Base-by-base conservation (phyloP, 2,329 filamentous ascomycete genomes). In the Aspergillus pseudoterreus region DNA sequence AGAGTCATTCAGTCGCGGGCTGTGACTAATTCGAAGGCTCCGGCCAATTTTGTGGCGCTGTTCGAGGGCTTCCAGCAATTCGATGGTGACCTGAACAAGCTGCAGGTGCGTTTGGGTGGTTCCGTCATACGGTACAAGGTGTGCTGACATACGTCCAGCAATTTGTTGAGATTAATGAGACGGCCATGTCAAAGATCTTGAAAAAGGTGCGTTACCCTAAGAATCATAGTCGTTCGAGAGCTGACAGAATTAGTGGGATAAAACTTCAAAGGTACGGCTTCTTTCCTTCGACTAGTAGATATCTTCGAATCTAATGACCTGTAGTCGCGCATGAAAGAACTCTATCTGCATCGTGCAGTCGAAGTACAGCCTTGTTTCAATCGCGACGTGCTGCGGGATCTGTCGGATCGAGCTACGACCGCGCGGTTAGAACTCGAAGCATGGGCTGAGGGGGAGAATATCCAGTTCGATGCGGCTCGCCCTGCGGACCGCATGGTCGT, bases 321-420 rank as follows among this genome's bases (percentile, higher is more conserved):
- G 36, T 69, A 85, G 80, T 97, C 92, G 47, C 92, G 92, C 71
- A 96, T 94, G 53, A 99, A 99, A 72, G 94, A 97, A 74, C 82
- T 97, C 38, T 99, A 97, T 68, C 84, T 99, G 33, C 95, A 95
- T 9, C 83, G 94, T 54, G 94, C 94, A 8, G 92, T 99, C 56
- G 94, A 99, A 71, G 92, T 97, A 6, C 94, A 97, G 66, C 94
- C 94, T 6, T 97, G 95, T 71, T 99, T 97, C 80, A 97, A 99
- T 71, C 86, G 92, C 43, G 90, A 95, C 59, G 91, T 97, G 61
- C 95, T 99, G 66, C 95, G 92, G 71, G 92, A 95, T 65, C 81
- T 99, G 10, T 96, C 94, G 4, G 94, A 99, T 61, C 91, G 96
- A 74, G 94, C 94, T 8, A 97, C 94, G 0, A 96, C 91, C n/a